Evolutionary conservation across 257 asterid genomes (phyloP).

Genomic region (Euphrasia confusa): DNA sequence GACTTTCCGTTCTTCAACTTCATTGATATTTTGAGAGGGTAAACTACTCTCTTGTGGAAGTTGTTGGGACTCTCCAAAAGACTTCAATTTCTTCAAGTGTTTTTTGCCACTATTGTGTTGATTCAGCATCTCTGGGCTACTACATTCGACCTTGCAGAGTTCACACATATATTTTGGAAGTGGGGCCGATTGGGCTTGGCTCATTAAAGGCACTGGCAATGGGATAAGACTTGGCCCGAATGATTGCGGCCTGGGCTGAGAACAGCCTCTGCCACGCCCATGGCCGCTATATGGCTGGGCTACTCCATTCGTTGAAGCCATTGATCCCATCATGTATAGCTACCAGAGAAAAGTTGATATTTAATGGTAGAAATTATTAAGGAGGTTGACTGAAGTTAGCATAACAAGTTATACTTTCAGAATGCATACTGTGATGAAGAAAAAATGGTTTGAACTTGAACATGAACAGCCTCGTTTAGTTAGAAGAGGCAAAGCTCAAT

Average conservation of each 20-base stretch:
- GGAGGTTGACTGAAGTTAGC: slow-evolving; percentile 14
- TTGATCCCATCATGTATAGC: slow-evolving; percentile 19
- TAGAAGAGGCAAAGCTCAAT: slow-evolving; percentile 23
- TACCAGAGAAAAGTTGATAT: slow-evolving; percentile 3
- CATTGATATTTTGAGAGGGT: not conserved
- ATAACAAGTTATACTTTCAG: slow-evolving; percentile 19
- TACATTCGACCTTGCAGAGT: slow-evolving; percentile 7
- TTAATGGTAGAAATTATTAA: not conserved
- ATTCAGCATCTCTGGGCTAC: not conserved
- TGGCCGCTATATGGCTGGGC: slow-evolving; percentile 24
- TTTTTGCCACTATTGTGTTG: slow-evolving; percentile 3
- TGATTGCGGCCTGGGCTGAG: slow-evolving; percentile 28
- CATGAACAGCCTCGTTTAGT: slow-evolving; percentile 33
- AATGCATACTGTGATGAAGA: slow-evolving; percentile 9
- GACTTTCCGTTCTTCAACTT: not conserved
- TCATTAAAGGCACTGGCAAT: slow-evolving; percentile 19
- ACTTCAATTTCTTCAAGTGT: not conserved
- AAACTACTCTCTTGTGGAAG: slow-evolving; percentile 5
- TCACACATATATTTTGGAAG: slow-evolving; percentile 23
- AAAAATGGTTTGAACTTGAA: slow-evolving; percentile 25
- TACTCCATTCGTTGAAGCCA: slow-evolving; percentile 25
- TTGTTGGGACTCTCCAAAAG: not conserved
- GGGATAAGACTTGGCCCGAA: slow-evolving; percentile 22
- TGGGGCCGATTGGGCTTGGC: slow-evolving; percentile 27
- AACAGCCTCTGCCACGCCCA: slow-evolving; percentile 30